Conservation (phyloP, 768 basidiomycete species). For the Auricularia heimuer region DNA sequence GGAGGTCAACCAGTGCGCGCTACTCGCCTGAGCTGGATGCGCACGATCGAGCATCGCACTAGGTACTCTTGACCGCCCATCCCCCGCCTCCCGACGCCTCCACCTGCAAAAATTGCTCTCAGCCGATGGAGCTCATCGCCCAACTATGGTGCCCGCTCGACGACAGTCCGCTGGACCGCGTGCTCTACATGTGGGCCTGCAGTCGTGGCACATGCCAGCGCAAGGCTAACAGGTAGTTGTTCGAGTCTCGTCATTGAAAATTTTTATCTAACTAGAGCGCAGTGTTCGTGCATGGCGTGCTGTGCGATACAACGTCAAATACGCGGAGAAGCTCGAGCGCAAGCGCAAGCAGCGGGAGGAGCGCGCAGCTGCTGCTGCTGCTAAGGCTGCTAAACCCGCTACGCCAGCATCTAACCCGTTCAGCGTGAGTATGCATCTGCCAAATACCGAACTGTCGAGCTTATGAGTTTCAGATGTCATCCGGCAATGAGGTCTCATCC, state of each 20-base stretch:
- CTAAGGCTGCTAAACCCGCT: slow-evolving; percentile 27
- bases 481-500: not conserved
- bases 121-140: slow-evolving; percentile 70
- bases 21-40: slow-evolving; percentile 30
- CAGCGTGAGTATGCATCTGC: slow-evolving; percentile 35
- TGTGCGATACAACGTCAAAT: slow-evolving; percentile 58
- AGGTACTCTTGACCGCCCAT: slow-evolving; percentile 63
- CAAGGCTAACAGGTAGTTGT: slow-evolving; percentile 62
- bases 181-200: slow-evolving; percentile 81
- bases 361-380: slow-evolving; percentile 15
- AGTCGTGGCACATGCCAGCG: slow-evolving; percentile 58
- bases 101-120: slow-evolving; percentile 59
- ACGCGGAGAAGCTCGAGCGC: slow-evolving; percentile 61
- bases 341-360: slow-evolving; percentile 17
- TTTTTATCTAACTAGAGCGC: slow-evolving; percentile 4
- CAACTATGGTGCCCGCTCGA: slow-evolving; percentile 91
- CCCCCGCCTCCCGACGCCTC: slow-evolving; percentile 56
- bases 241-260: too few species aligned
- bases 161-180: slow-evolving; percentile 74
- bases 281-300: slow-evolving; percentile 81
- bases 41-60: slow-evolving; percentile 15
- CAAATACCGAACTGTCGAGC: not conserved
- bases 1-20: slow-evolving; percentile 82
- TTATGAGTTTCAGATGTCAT: not conserved
- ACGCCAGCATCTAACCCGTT: slow-evolving; percentile 54